Base-by-base conservation (phyloP, 140 eudicot species). In the Ambrosia hybrid region DNA sequence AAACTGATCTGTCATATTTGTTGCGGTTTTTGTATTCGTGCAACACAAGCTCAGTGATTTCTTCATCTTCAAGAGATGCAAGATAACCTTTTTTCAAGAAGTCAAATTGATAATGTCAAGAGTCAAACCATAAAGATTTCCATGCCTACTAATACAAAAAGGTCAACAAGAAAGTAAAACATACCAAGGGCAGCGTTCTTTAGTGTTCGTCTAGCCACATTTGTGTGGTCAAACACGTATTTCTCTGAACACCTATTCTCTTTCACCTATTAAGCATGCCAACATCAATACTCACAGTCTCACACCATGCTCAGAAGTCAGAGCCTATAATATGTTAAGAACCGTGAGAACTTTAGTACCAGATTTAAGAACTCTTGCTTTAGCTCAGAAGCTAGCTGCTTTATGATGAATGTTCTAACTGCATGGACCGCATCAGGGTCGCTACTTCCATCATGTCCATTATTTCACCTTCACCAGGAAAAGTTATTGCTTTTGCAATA, bases 351-450 rank as follows among this genome's bases (percentile, higher is more conserved):
- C 34, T 30, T 30, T 30, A 30, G 34, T 30, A 90, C 98, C 86
- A 83, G 76, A 70, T 69, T 70, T 26, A 93, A 55, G 10, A 94
- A 57, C 60, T 88, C 97, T 67, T 82, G 76, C 71, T 87, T 86
- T 77, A 94, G 73, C 71, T 86, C 85, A n/a, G 82, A 84, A 77
- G 97, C 99, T 69, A 94, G 84, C 77, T 94, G 86, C 69, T 90
- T 94, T 73, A 85, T 84, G 71, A 94, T 84, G 78, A 94, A 94
- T 43, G 79, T 51, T 73, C 97, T 83, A 73, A 94, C 99, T 0
- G 97, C 86, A 76, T 94, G 92, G 73, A 94, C 99, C 15, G 97
- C 99, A 83, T 94, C 99, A 45, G 98, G 98, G 68, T 93, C 97
- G 98, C 98, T 30, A 30, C 34, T 30, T 30, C 34, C 34, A 30